A percentile compares a stretch with the other conserved stretches of the same genome.
These are phyloP conservation scores for Cyphellophora attinorum DNA, from an alignment of 2,329 filamentous ascomycete species.

Conservation along the genomic window DNA sequence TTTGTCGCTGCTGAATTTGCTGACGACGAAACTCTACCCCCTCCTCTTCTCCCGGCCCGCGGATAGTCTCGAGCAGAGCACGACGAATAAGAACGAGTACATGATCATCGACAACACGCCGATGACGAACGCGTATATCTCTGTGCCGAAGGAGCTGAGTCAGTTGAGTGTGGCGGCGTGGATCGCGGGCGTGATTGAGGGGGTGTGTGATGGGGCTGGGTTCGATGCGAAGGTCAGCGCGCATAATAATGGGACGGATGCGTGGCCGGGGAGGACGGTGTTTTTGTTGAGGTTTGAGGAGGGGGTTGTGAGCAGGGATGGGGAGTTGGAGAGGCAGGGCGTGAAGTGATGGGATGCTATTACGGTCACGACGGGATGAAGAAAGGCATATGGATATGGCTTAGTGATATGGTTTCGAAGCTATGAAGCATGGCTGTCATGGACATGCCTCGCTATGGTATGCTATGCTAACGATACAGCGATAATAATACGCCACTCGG, in stretches of 20 bases:
- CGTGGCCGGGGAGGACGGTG: conserved; percentile 95
- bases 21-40: conserved; percentile 84
- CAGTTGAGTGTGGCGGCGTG: conserved; percentile 95
- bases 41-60: conserved; percentile 86
- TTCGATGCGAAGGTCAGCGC: conserved; percentile 85
- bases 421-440: too few relatives aligned
- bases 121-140: conserved; percentile 87
- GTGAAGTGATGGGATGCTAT: conserved; percentile 26
- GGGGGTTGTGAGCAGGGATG: conserved; percentile 88
- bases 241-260: conserved; percentile 62
- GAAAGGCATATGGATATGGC: too few relatives aligned
- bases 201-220: conserved; percentile 84
- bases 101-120: conserved; percentile 99
- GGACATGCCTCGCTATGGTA: too few relatives aligned
- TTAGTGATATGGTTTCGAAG: too few relatives aligned
- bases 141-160: conserved; percentile 87
- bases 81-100: conserved; percentile 84
- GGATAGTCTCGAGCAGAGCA: conserved; percentile 83
- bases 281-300: conserved; percentile 87
- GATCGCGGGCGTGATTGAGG: conserved; percentile 90
- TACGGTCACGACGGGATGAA: too few relatives aligned
- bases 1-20: conserved; percentile 85
- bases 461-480: too few relatives aligned
- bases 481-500: too few relatives aligned
- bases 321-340: conserved; percentile 58